A percentile compares a stretch with the other conserved stretches of the same genome.
Conservation (phyloP, 2,329 filamentous ascomycete species). For the Penicillium sp. region DNA sequence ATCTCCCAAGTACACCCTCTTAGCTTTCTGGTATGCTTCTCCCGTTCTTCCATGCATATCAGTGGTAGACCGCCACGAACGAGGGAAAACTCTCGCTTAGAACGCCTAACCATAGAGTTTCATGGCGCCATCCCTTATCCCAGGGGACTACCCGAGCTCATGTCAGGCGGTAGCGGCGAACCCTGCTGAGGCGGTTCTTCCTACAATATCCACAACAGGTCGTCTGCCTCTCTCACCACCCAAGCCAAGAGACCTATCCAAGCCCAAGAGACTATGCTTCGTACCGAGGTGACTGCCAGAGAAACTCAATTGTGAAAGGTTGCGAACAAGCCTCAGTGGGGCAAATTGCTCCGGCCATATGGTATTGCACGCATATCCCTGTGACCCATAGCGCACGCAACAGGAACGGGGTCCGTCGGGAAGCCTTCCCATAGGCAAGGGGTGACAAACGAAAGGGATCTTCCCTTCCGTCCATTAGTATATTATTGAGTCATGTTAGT, state of each 20-base stretch:
- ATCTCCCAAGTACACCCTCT: background rate
- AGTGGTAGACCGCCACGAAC: slow-evolving; percentile 19
- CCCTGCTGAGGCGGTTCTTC: background rate
- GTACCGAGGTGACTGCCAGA: background rate
- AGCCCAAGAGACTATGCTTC: background rate
- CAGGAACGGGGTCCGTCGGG: slow-evolving; percentile 22
- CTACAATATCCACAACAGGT: background rate
- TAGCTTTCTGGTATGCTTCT: slow-evolving; percentile 20
- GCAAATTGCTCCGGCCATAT: slow-evolving; percentile 6
- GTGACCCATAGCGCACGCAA: slow-evolving; percentile 9
- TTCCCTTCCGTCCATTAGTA: background rate
- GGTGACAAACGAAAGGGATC: background rate
- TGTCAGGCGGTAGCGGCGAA: background rate
- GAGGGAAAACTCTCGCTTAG: background rate
- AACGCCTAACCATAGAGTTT: background rate
- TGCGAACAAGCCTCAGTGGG: slow-evolving; percentile 6
- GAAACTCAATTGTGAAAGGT: background rate
- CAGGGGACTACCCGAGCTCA: background rate
- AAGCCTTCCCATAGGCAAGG: slow-evolving; percentile 21
- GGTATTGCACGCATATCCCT: slow-evolving; percentile 8
- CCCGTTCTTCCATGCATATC: slow-evolving; percentile 33
- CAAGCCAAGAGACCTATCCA: background rate
- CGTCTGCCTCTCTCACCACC: background rate
- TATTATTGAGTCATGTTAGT: background rate
- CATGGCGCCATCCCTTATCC: slow-evolving; percentile 6